A percentile compares a stretch with the other conserved stretches of the same genome.
phyloP scores from a whole-genome alignment of 768 basidiomycete genomes.

The Suillus plorans region DNA sequence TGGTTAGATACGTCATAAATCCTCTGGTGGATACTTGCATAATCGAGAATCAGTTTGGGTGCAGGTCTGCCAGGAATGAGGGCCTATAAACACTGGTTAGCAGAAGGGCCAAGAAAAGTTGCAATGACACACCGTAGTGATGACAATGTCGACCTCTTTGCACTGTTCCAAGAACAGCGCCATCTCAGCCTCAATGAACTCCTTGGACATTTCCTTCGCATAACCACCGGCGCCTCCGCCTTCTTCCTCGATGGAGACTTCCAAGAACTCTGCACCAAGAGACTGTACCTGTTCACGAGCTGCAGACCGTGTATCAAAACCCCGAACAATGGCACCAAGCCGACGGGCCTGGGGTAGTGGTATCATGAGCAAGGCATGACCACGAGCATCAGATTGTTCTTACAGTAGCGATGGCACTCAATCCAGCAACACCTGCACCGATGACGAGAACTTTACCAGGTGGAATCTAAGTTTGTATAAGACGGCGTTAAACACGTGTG shows the following conservation, averaged over 20 bases:
- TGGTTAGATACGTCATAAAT: constrained; percentile 10
- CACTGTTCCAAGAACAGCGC: constrained; percentile 84
- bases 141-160: constrained; percentile 86
- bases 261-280: constrained; percentile 87
- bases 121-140: constrained; percentile 60
- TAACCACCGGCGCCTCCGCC: constrained; percentile 84
- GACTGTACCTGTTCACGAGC: constrained; percentile 90
- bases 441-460: constrained; percentile 87
- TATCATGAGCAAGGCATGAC: not conserved
- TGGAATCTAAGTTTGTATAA: constrained; percentile 55
- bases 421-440: constrained; percentile 85
- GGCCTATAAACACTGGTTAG: constrained; percentile 44
- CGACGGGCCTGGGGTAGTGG: constrained; percentile 57
- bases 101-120: not conserved
- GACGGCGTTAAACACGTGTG: constrained; percentile 7
- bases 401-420: constrained; percentile 86
- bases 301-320: constrained; percentile 83
- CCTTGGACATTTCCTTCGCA: constrained; percentile 88
- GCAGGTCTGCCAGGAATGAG: constrained; percentile 86
- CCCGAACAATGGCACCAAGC: constrained; percentile 85
- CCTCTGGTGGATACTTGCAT: constrained; percentile 31
- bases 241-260: constrained; percentile 77
- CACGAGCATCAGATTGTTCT: constrained; percentile 12
- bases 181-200: constrained; percentile 88
- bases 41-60: constrained; percentile 78